Conservation (phyloP, 116 monocot species). For the Cymodocea nodosa region DNA sequence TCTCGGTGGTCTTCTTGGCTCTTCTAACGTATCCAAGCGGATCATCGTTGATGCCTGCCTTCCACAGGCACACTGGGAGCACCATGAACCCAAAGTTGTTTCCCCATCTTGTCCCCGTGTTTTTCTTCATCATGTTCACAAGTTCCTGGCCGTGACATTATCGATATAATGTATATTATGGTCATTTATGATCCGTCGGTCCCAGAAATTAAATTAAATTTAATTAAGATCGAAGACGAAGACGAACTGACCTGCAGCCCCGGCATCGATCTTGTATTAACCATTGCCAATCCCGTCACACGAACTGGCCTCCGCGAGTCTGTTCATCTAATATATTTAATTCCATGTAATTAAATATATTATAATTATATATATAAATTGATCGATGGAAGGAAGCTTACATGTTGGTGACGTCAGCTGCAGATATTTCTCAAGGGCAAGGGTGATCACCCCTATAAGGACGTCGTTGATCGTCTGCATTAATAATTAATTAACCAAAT, state of each 20-base stretch:
- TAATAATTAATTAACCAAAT: too few relatives aligned
- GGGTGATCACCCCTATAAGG: conserved; percentile 29
- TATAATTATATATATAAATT: too few relatives aligned
- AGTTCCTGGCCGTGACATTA: conserved; percentile 17
- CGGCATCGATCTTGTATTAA: conserved; percentile 28
- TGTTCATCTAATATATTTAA: too few relatives aligned
- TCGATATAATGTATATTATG: too few relatives aligned
- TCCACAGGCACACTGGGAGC: conserved; percentile 24
- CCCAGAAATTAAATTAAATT: too few relatives aligned
- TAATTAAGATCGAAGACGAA: too few relatives aligned
- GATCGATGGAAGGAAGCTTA: conserved; percentile 3
- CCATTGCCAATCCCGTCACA: conserved; percentile 24
- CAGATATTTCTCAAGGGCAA: conserved; percentile 31
- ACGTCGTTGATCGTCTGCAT: conserved; percentile 59
- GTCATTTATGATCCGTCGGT: too few relatives aligned
- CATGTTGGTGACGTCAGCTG: conserved; percentile 4
- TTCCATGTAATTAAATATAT: too few relatives aligned
- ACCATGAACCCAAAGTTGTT: conserved; percentile 42
- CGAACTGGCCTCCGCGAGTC: conserved; percentile 4
- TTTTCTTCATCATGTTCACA: conserved; percentile 26
- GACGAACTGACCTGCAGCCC: conserved; percentile 52
- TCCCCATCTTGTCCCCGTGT: conserved; percentile 21
- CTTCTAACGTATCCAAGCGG: conserved; percentile 51
- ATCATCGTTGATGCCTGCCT: conserved; percentile 5
- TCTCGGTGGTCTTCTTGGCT: conserved; percentile 18